Percentiles rank a stretch among this genome's conserved stretches.
Evolutionary conservation across 1,284 basidiomycete species (phyloP).

Genomic region (Caloboletus inedulis): DNA sequence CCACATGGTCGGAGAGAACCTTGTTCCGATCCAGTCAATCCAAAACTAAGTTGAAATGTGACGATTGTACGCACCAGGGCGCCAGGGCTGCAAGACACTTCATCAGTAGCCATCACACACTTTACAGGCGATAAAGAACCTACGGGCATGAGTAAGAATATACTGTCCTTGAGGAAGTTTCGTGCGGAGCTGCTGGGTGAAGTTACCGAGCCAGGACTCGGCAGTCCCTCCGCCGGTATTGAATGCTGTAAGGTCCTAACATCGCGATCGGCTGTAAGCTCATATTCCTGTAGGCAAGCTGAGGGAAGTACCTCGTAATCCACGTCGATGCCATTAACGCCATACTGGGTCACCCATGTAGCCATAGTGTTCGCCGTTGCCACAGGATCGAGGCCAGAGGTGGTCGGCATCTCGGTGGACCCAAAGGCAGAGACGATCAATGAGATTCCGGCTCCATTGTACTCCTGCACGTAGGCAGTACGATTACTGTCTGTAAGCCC

Average conservation of each 20-base stretch:
- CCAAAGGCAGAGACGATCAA: slow-evolving; percentile 52
- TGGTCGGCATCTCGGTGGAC: slow-evolving; percentile 49
- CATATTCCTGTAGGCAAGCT: no score
- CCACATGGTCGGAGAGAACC: slow-evolving; percentile 30
- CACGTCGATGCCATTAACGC: slow-evolving; percentile 53
- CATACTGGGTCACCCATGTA: slow-evolving; percentile 45
- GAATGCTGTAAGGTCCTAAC: slow-evolving; percentile 50
- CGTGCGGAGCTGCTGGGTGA: slow-evolving; percentile 40
- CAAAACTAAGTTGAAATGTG: background rate
- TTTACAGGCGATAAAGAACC: no score
- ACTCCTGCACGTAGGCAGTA: slow-evolving; percentile 39
- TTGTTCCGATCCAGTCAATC: slow-evolving; percentile 1
- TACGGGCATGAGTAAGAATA: slow-evolving; percentile 39
- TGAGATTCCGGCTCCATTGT: slow-evolving; percentile 45
- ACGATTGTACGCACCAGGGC: slow-evolving; percentile 22
- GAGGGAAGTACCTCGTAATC: slow-evolving; percentile 59
- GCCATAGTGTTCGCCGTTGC: slow-evolving; percentile 46
- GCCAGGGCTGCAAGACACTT: slow-evolving; percentile 22
- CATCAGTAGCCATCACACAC: slow-evolving; percentile 3
- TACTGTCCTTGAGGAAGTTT: slow-evolving; percentile 37
- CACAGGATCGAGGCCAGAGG: slow-evolving; percentile 38
- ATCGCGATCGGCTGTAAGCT: no score
- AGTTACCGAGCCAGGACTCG: slow-evolving; percentile 44
- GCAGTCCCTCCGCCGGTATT: slow-evolving; percentile 37
- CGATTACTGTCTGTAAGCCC: slow-evolving; percentile 32